Base-by-base conservation (phyloP, 306 rosid genomes). In the Carpinus fangiana region DNA sequence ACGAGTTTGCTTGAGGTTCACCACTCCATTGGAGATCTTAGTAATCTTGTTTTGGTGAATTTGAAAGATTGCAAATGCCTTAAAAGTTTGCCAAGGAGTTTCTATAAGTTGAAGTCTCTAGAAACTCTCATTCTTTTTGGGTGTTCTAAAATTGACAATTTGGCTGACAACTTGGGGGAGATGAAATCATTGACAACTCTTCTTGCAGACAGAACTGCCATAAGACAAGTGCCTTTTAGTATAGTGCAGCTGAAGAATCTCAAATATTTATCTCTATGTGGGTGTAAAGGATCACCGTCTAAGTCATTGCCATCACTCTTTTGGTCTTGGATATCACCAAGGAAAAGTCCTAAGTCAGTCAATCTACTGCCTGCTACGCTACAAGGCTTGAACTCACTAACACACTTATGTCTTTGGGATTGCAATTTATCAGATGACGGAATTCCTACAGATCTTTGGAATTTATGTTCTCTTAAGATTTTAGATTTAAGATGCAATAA, bases 171-270 rank as follows among this genome's bases (percentile, higher is more conserved):
- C 45, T 45, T 89, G 18, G 88, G 76, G 38, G 79, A 83, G 18
- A 78, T 89, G 88, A 68, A 47, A 65, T 87, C 90, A 38, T 41
- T 89, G 79, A 79, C 73, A 17, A 83, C 78, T 18, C 78, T 89
- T 55, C 18, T 60, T 12, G 90, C 86, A 5, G 83, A 89, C n/a
- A 59, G 82, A 5, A 84, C 90, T 46, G 68, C 76, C 0, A 82
- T 89, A 46, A 72, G 48, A 16, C 34, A 70, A 73, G 77, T 87
- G 0, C 93, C 90, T 5, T 71, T 38, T 13, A 75, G 77, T 21
- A 10, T 84, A 7, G 75, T 51, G 21, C 59, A 70, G 23, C 60
- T 80, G 47, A 76, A 73, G 48, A 80, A 76, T 41, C 82, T 87
- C 47, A 53, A 59, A 41, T 55, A 23, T 18, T 48, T 90, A 61